These are phyloP conservation scores for Cyclotella baltica DNA, from an alignment of 108 stramenopile genomes.

Conservation along the genomic window DNA sequence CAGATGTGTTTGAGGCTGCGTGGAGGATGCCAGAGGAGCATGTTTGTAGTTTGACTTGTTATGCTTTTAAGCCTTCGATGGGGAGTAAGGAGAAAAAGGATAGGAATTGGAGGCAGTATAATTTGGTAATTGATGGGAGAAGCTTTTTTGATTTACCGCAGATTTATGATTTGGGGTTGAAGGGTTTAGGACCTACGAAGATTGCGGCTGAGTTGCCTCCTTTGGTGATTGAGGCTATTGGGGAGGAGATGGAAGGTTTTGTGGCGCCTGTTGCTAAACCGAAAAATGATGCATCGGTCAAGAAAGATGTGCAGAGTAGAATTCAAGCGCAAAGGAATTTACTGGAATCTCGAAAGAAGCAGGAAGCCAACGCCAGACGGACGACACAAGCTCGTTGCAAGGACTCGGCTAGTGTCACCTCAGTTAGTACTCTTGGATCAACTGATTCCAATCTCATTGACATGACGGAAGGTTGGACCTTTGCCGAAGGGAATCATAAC, in stretches of 20 bases:
- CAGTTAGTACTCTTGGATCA: slow-evolving; percentile 4
- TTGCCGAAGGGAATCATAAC: background rate
- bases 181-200: slow-evolving; percentile 22
- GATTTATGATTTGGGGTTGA: slow-evolving; percentile 78
- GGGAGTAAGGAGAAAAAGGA: slow-evolving; percentile 41
- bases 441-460: slow-evolving; percentile 3
- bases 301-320: slow-evolving; percentile 27
- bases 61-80: slow-evolving; percentile 59
- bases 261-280: background rate
- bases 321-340: slow-evolving; percentile 31
- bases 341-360: slow-evolving; percentile 13
- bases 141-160: slow-evolving; percentile 81
- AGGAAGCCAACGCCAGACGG: background rate
- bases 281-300: slow-evolving; percentile 11
- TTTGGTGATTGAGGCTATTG: background rate
- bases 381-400: background rate
- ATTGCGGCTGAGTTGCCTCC: background rate
- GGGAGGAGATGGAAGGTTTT: background rate
- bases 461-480: background rate
- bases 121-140: slow-evolving; percentile 75
- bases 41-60: slow-evolving; percentile 58
- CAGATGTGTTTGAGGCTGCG: slow-evolving; percentile 62
- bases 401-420: background rate
- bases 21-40: slow-evolving; percentile 63
- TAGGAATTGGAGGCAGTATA: slow-evolving; percentile 65